Evolutionary conservation across 768 basidiomycete species (phyloP).

Genomic region (Suillus subaureus): DNA sequence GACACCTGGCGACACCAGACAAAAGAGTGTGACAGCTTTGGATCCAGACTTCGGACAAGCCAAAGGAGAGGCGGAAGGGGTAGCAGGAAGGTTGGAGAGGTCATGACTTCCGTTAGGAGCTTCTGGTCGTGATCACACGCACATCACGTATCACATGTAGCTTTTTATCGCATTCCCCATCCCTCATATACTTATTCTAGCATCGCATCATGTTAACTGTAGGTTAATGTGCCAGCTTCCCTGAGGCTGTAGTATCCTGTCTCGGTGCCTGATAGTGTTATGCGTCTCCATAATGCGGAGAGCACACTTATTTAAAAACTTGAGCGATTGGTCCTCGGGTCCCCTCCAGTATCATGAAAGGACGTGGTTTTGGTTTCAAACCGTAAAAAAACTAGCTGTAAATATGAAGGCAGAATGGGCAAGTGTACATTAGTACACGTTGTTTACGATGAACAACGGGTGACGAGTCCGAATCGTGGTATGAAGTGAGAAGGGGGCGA

Average conservation of each 20-base stretch:
- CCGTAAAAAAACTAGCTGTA: not conserved
- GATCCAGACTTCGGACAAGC: conserved; percentile 29
- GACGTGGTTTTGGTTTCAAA: not conserved
- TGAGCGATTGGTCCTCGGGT: not conserved
- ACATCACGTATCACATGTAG: not conserved
- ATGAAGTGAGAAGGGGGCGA: not conserved
- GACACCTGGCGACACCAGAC: conserved; percentile 25
- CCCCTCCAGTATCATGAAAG: not conserved
- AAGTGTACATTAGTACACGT: not conserved
- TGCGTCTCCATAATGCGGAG: not conserved
- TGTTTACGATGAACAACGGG: not conserved
- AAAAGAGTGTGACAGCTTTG: conserved; percentile 20
- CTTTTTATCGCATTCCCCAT: not conserved
- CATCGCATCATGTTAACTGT: conserved; percentile 5
- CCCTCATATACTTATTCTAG: not conserved
- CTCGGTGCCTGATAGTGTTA: not conserved
- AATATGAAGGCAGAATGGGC: not conserved
- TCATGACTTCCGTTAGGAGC: conserved; percentile 8
- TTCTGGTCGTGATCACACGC: conserved; percentile 2
- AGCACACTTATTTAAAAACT: not conserved
- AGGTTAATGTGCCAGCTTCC: not conserved
- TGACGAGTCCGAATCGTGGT: not conserved
- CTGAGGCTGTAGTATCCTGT: not conserved
- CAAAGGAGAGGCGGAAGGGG: conserved; percentile 25
- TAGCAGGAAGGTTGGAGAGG: conserved; percentile 23